These are phyloP conservation scores for Corniculantispora saksenae DNA, from an alignment of 2,329 filamentous ascomycete species.

Conservation along the genomic window DNA sequence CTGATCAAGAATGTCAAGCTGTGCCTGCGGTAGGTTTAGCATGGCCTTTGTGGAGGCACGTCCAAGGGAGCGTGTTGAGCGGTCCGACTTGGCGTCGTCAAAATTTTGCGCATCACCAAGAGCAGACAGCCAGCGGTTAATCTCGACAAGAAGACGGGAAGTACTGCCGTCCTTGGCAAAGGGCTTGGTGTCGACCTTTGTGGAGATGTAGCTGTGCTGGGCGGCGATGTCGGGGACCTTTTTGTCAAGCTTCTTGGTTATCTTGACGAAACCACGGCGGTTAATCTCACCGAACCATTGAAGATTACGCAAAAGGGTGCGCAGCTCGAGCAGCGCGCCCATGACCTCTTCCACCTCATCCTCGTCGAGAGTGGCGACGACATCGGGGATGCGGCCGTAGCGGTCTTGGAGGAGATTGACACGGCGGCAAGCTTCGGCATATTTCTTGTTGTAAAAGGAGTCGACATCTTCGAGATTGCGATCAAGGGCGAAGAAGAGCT, in stretches of 20 bases:
- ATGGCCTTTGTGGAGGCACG: slow-evolving; percentile 74
- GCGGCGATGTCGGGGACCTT: slow-evolving; percentile 76
- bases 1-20: slow-evolving; percentile 71
- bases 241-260: slow-evolving; percentile 98
- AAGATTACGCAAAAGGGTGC: slow-evolving; percentile 83
- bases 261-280: slow-evolving; percentile 91
- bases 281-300: slow-evolving; percentile 99
- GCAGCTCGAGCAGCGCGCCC: slow-evolving; percentile 83
- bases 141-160: slow-evolving; percentile 53
- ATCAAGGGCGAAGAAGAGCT: slow-evolving; percentile 95
- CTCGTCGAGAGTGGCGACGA: slow-evolving; percentile 72
- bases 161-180: slow-evolving; percentile 74
- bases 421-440: slow-evolving; percentile 78
- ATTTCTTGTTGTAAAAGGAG: slow-evolving; percentile 95
- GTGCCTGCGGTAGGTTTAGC: slow-evolving; percentile 67
- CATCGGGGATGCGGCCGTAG: slow-evolving; percentile 74
- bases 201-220: slow-evolving; percentile 83
- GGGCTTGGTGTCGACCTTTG: slow-evolving; percentile 83
- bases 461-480: slow-evolving; percentile 97
- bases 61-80: slow-evolving; percentile 74
- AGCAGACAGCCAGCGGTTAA: slow-evolving; percentile 90
- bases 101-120: slow-evolving; percentile 75
- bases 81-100: slow-evolving; percentile 74
- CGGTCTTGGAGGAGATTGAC: slow-evolving; percentile 84
- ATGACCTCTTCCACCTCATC: slow-evolving; percentile 92